These are phyloP conservation scores for Aspergillus piperis DNA, from an alignment of 2,329 filamentous ascomycete genomes.

Conservation along the genomic window DNA sequence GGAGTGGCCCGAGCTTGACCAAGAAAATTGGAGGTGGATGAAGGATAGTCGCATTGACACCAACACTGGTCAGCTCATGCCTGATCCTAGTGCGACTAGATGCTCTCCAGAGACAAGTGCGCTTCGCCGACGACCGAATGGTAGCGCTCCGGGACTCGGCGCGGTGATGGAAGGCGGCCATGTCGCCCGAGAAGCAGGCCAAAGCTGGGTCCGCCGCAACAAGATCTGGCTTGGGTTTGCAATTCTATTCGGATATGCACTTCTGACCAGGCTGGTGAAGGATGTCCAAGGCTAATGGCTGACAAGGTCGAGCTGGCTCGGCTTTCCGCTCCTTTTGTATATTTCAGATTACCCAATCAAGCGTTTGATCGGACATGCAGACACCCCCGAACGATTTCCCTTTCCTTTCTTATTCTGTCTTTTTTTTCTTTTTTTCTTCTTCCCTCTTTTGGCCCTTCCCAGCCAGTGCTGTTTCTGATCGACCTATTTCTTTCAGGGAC, in stretches of 20 bases:
- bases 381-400: not conserved
- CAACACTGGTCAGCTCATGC: slow-evolving; percentile 68
- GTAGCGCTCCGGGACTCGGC: slow-evolving; percentile 56
- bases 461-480: not conserved
- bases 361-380: not conserved
- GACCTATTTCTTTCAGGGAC: not conserved
- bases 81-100: slow-evolving; percentile 53
- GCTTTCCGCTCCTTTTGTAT: not conserved
- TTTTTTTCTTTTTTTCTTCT: too few species aligned
- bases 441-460: not conserved
- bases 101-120: slow-evolving; percentile 65
- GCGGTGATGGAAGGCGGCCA: slow-evolving; percentile 77
- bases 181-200: slow-evolving; percentile 73
- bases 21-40: slow-evolving; percentile 92
- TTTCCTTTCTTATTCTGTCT: too few species aligned
- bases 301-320: slow-evolving; percentile 12
- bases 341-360: not conserved
- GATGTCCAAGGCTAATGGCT: slow-evolving; percentile 44
- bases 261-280: slow-evolving; percentile 74
- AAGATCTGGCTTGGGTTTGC: slow-evolving; percentile 72
- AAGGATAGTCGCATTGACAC: slow-evolving; percentile 76
- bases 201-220: slow-evolving; percentile 79
- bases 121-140: slow-evolving; percentile 63
- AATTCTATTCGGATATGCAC: slow-evolving; percentile 76
- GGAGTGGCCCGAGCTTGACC: slow-evolving; percentile 88